These are phyloP conservation scores for Dryas integrifolia DNA, from an alignment of 331 rosid species.

Conservation along the genomic window DNA sequence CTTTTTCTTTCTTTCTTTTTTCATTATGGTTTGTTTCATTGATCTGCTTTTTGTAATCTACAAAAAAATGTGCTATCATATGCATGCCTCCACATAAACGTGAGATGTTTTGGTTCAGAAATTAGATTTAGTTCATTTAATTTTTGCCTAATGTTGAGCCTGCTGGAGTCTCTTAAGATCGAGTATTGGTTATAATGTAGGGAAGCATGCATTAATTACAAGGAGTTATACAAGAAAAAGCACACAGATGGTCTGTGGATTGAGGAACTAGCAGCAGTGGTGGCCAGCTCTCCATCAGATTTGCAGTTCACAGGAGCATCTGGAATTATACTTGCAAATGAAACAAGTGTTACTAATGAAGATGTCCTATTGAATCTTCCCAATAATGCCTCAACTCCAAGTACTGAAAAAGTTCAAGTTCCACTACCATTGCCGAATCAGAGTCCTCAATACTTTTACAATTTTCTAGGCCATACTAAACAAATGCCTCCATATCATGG, in stretches of 20 bases:
- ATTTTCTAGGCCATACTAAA: conserved; percentile 38
- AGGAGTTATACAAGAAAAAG: conserved; percentile 63
- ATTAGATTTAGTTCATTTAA: neutral
- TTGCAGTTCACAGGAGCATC: conserved; percentile 47
- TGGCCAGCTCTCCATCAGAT: conserved; percentile 44
- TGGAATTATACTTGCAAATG: conserved; percentile 53
- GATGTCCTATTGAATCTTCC: conserved; percentile 29
- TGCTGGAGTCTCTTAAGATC: conserved; percentile 8
- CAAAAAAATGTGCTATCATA: too few relatives aligned
- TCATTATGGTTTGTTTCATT: neutral
- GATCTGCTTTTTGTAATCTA: neutral
- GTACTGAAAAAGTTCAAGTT: conserved; percentile 39
- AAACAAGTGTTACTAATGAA: conserved; percentile 33
- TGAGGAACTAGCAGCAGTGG: conserved; percentile 60
- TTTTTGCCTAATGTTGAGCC: conserved; percentile 1
- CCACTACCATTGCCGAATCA: conserved; percentile 50
- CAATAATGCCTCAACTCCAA: conserved; percentile 3
- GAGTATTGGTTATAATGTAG: conserved; percentile 26
- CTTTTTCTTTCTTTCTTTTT: neutral
- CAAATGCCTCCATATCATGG: conserved; percentile 52
- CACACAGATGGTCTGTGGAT: conserved; percentile 58
- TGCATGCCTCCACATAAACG: neutral
- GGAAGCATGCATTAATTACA: conserved; percentile 60
- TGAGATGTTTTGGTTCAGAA: neutral
- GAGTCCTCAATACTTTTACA: conserved; percentile 47